Evolutionary conservation across 768 basidiomycete genomes (phyloP), one percentile per base, ranked within the genome.

Genomic region (Cystofilobasidium ferigula): DNA sequence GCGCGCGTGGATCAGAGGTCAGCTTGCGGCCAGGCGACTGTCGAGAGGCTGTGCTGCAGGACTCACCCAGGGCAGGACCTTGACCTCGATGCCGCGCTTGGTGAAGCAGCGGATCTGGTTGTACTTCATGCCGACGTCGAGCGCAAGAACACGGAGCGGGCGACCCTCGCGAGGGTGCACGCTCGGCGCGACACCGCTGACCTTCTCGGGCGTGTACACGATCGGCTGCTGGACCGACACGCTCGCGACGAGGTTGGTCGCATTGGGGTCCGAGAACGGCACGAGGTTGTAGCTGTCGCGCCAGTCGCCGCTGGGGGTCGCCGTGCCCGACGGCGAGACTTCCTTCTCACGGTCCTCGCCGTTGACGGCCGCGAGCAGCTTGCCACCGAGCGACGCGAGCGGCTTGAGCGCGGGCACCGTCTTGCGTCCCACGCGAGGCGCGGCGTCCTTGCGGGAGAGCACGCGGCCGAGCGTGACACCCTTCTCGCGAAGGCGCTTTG

Each of bases 51-150:
- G n/a, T n/a, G n/a, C 16, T 38, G 32, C 30, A 32, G 26, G 45
- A 72, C 73, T 72, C 61, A 75, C 74, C 94, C 94, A 99, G 32
- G 95, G 93, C 10, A 98, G 88, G 61, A 97, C 90, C 78, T 98
- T 97, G 74, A 98, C 81, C 76, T 98, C 90, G 40, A 97, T 84
- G 57, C 95, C 95, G 38, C 95, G 86, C 42, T 84, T 80, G 48
- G 83, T 84, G 78, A 99, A 97, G 80, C 95, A 99, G 38, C 95
- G 83, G 71, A 98, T 92, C 77, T 99, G 95, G 77, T 98, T 98
- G 80, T 88, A 95, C 78, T 99, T 99, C 89, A 98, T 98, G n/a
- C 95, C 95, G 59, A 98, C 94, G 75, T 99, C 95, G 66, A 98
- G 78, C 7, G 90, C 91, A 20, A 99, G 73, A 34, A 99, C 83